Conservation (phyloP, 2,329 filamentous ascomycete genomes). For the Pseudogymnoascus sp. region DNA sequence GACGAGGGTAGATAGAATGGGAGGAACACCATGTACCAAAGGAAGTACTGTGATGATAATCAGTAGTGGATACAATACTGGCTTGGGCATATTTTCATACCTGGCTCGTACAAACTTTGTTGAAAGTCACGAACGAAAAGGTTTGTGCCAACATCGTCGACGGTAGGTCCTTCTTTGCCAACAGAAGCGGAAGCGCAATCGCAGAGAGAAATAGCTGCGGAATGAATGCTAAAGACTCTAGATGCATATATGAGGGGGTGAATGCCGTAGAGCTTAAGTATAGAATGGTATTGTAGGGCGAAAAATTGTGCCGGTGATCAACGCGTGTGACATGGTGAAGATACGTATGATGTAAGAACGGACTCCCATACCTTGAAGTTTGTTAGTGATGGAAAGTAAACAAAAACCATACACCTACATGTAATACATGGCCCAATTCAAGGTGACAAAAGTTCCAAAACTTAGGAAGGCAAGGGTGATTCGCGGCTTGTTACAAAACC, state of each 20-base stretch:
- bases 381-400: slow-evolving; percentile 5
- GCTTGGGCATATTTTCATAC: slow-evolving; percentile 38
- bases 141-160: slow-evolving; percentile 89
- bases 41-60: slow-evolving; percentile 63
- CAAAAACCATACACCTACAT: slow-evolving; percentile 42
- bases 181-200: slow-evolving; percentile 62
- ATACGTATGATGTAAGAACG: slow-evolving; percentile 85
- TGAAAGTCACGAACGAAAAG: slow-evolving; percentile 94
- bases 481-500: slow-evolving; percentile 47
- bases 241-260: slow-evolving; percentile 31
- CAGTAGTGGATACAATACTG: neutral
- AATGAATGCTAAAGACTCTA: slow-evolving; percentile 79
- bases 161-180: slow-evolving; percentile 75
- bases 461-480: slow-evolving; percentile 55
- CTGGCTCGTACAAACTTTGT: slow-evolving; percentile 98
- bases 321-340: slow-evolving; percentile 87
- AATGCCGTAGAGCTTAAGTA: slow-evolving; percentile 70
- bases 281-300: slow-evolving; percentile 84
- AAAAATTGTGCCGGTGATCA: slow-evolving; percentile 98
- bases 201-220: slow-evolving; percentile 79
- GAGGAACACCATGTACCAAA: slow-evolving; percentile 94
- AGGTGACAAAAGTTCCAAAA: slow-evolving; percentile 59
- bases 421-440: slow-evolving; percentile 74
- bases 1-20: slow-evolving; percentile 84
- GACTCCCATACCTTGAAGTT: slow-evolving; percentile 56